These are phyloP conservation scores for Thelephora ganbajun DNA, from an alignment of 768 basidiomycete genomes.

Conservation along the genomic window DNA sequence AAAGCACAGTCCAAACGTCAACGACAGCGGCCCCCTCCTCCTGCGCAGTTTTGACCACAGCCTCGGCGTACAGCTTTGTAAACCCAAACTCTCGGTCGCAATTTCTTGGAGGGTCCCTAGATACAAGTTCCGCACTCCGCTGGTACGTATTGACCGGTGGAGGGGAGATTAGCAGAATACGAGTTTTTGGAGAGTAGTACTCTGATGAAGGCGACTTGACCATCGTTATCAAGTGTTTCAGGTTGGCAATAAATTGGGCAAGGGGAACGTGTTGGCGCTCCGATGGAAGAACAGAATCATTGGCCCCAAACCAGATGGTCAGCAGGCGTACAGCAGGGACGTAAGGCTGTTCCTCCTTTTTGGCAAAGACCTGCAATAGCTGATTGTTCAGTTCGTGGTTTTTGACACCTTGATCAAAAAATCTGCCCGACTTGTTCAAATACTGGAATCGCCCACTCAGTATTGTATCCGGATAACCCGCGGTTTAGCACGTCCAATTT, in stretches of 20 bases:
- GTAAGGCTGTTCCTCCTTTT: conserved; percentile 27
- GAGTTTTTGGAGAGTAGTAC: conserved; percentile 57
- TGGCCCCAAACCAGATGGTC: conserved; percentile 83
- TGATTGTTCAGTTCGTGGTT: background rate
- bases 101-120: conserved; percentile 32
- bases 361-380: conserved; percentile 39
- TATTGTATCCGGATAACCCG: conserved; percentile 76
- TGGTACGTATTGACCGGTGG: conserved; percentile 66
- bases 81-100: conserved; percentile 49
- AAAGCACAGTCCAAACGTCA: conserved; percentile 66
- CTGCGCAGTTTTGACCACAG: conserved; percentile 45
- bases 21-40: conserved; percentile 44
- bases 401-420: no score
- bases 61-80: conserved; percentile 58
- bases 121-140: conserved; percentile 34
- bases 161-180: conserved; percentile 71
- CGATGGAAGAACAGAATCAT: conserved; percentile 61
- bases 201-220: conserved; percentile 48
- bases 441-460: conserved; percentile 72
- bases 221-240: conserved; percentile 45
- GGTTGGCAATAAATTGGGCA: conserved; percentile 45
- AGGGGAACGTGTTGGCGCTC: conserved; percentile 70
- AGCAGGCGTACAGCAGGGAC: conserved; percentile 57
- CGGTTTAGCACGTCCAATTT: conserved; percentile 82
- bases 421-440: conserved; percentile 46